Evolutionary conservation across 2,329 filamentous ascomycete species (phyloP).

Genomic region (Claviceps capensis): DNA sequence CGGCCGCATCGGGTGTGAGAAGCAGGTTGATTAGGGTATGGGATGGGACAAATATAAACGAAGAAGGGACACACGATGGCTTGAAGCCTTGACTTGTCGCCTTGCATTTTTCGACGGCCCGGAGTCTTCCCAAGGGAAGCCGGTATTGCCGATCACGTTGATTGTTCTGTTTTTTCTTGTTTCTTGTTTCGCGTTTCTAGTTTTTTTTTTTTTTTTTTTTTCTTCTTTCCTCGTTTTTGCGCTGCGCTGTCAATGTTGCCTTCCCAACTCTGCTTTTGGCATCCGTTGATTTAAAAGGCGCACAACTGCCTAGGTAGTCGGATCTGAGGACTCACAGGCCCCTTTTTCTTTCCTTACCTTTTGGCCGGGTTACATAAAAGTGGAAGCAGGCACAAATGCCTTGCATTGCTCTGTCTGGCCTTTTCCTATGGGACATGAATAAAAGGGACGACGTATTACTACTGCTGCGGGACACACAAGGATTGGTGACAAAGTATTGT

Average conservation of each 20-base stretch:
- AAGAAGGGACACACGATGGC: background rate
- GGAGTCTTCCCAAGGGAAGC: background rate
- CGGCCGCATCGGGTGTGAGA: conserved; percentile 72
- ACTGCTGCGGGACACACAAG: too few species aligned
- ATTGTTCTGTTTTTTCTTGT: background rate
- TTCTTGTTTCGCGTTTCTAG: background rate
- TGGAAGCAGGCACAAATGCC: background rate
- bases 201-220: background rate
- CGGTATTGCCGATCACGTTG: background rate
- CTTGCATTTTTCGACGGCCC: background rate
- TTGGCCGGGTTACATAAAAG: too few species aligned
- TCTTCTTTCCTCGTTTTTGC: background rate
- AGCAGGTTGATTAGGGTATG: conserved; percentile 40
- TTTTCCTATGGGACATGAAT: background rate
- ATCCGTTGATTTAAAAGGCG: background rate
- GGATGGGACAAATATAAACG: background rate
- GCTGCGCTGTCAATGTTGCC: too few species aligned
- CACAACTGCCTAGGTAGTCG: background rate
- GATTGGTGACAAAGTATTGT: too few species aligned
- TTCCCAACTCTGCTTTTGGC: too few species aligned
- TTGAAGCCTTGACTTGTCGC: conserved; percentile 7
- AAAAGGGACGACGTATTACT: conserved; percentile 4
- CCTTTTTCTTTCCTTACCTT: background rate
- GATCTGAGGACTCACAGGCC: background rate
- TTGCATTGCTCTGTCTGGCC: background rate